phyloP scores from a whole-genome alignment of 2,329 filamentous ascomycete genomes.

The Colletotrichum cereale region DNA sequence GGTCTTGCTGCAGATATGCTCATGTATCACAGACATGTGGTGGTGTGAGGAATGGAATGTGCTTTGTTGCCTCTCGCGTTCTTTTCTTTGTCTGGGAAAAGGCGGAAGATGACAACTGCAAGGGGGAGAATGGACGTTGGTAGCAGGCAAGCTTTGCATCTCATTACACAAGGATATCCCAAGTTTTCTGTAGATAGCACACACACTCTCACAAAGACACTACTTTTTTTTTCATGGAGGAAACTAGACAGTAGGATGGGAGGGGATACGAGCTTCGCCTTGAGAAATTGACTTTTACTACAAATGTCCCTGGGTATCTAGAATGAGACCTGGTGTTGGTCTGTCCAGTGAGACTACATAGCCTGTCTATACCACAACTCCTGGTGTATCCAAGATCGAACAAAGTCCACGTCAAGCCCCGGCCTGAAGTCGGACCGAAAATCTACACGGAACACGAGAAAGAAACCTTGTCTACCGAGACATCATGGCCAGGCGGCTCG shows the following conservation, averaged over 20 bases:
- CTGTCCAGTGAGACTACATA: neutral
- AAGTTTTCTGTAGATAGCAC: slow-evolving; percentile 47
- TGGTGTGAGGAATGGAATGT: neutral
- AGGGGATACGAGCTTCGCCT: slow-evolving; percentile 33
- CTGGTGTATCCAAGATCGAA: neutral
- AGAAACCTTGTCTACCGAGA: slow-evolving; percentile 15
- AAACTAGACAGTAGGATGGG: slow-evolving; percentile 32
- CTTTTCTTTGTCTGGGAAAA: neutral
- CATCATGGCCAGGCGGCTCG: slow-evolving; percentile 60
- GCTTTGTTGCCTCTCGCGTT: slow-evolving; percentile 12
- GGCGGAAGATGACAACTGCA: neutral
- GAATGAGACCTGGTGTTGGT: slow-evolving; percentile 5
- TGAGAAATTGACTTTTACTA: slow-evolving; percentile 39
- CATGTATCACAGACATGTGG: neutral
- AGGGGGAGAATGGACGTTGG: slow-evolving; percentile 20
- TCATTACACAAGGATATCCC: slow-evolving; percentile 46
- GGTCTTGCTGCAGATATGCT: slow-evolving; percentile 5
- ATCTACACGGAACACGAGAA: neutral
- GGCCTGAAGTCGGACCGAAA: neutral
- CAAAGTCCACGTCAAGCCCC: neutral
- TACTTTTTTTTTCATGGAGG: slow-evolving; percentile 28
- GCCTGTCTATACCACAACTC: slow-evolving; percentile 8
- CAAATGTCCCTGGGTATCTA: slow-evolving; percentile 31
- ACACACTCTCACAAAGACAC: slow-evolving; percentile 35
- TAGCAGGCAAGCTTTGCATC: slow-evolving; percentile 41